Evolutionary conservation across 352 stramenopile genomes (phyloP).

Genomic region (Globisporangium echinulatum): DNA sequence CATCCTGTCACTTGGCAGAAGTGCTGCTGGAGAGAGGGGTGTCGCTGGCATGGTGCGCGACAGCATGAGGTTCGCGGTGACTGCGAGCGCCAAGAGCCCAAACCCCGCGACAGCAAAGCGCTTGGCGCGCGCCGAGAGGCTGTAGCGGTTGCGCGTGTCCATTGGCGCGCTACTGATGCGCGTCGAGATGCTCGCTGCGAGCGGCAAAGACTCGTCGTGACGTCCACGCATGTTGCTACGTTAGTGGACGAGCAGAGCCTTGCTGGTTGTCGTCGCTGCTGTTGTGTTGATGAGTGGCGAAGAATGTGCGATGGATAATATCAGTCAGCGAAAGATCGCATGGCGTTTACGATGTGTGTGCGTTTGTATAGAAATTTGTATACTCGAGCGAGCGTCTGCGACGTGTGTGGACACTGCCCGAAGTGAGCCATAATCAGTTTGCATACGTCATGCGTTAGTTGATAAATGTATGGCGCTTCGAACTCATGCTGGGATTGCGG

Average conservation of each 20-base stretch:
- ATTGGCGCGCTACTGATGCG: neutral
- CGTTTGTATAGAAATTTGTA: neutral
- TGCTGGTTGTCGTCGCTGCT: too few species aligned
- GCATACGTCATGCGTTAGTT: too few species aligned
- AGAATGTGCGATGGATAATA: neutral
- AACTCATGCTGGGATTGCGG: too few species aligned
- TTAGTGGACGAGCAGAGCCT: too few species aligned
- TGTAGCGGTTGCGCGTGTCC: slow-evolving; percentile 4
- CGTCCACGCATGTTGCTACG: slow-evolving; percentile 10
- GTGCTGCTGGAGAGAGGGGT: neutral
- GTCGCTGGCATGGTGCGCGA: slow-evolving; percentile 1
- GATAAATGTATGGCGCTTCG: too few species aligned
- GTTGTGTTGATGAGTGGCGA: neutral
- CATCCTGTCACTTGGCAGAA: too few species aligned
- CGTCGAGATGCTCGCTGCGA: slow-evolving; percentile 20
- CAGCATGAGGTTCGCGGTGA: slow-evolving; percentile 12
- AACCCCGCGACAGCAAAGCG: slow-evolving; percentile 10
- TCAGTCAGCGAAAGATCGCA: neutral
- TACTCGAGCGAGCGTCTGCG: neutral
- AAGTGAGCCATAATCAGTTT: neutral
- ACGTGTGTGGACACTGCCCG: neutral
- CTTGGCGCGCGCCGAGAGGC: slow-evolving; percentile 13
- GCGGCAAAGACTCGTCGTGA: slow-evolving; percentile 24
- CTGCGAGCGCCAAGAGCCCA: slow-evolving; percentile 14
- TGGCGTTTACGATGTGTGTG: too few species aligned